Conservation (phyloP, 1,139 yeast species). For the Yamadazyma epiphylla region DNA sequence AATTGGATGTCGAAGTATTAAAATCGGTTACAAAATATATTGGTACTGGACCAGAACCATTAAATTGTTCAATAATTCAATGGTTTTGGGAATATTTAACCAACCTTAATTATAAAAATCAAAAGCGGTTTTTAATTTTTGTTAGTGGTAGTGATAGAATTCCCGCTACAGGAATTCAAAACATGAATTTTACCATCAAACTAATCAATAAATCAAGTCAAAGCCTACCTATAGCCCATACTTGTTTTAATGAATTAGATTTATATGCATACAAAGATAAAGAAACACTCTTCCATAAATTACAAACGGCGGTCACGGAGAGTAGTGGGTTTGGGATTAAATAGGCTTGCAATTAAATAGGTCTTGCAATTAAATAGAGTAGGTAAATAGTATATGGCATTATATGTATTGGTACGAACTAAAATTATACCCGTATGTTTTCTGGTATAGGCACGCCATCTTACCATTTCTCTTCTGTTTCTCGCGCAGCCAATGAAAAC, state of each 20-base stretch:
- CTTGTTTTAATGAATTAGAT: constrained; percentile 89
- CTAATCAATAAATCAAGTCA: constrained; percentile 48
- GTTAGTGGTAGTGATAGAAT: constrained; percentile 89
- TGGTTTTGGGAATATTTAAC: constrained; percentile 88
- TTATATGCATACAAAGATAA: constrained; percentile 59
- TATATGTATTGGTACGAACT: too few relatives aligned
- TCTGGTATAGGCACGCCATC: too few relatives aligned
- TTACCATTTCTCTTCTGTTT: constrained; percentile 10
- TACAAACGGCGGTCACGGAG: constrained; percentile 65
- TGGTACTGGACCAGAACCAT: constrained; percentile 50
- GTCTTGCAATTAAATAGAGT: neutral
- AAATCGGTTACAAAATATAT: constrained; percentile 69
- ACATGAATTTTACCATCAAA: constrained; percentile 64
- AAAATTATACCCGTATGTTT: too few relatives aligned
- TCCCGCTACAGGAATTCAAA: constrained; percentile 87
- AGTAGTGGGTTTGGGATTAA: constrained; percentile 85
- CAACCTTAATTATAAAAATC: constrained; percentile 41
- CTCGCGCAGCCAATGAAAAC: constrained; percentile 19
- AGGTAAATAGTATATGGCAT: too few relatives aligned
- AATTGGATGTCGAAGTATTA: constrained; percentile 63
- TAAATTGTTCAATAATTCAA: constrained; percentile 34
- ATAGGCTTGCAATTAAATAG: constrained; percentile 17
- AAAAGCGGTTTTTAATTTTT: constrained; percentile 64
- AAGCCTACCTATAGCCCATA: constrained; percentile 80
- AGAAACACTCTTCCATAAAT: constrained; percentile 51